A percentile compares a stretch with the other conserved stretches of the same genome.
phyloP scores from a whole-genome alignment of 2,329 filamentous ascomycete species.

The Thielaviopsis populi region DNA sequence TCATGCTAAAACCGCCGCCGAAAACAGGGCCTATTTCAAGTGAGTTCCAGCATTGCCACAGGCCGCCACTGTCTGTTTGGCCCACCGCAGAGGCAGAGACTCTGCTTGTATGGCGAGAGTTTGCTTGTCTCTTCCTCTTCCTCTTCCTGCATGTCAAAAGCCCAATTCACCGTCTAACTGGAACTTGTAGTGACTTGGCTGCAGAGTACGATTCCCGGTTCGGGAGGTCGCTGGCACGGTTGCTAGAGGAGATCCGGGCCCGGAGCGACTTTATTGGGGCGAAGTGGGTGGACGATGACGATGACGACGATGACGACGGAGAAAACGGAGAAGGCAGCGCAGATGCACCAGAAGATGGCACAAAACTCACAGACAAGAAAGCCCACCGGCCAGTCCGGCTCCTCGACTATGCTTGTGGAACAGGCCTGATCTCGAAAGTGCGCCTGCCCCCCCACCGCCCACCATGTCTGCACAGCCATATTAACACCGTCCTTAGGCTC shows the following conservation, averaged over 20 bases:
- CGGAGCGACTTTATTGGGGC: conserved; percentile 47
- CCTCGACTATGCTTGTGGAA: conserved; percentile 65
- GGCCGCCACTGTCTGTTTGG: too few relatives aligned
- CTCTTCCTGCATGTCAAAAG: too few relatives aligned
- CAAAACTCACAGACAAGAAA: neutral
- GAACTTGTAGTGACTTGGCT: neutral
- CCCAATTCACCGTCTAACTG: neutral
- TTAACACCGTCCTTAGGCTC: conserved; percentile 29
- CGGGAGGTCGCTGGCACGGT: conserved; percentile 34
- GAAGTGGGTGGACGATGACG: conserved; percentile 34
- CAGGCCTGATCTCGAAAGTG: conserved; percentile 50
- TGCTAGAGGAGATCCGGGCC: conserved; percentile 39
- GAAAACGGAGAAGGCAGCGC: neutral
- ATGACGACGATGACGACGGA: conserved; percentile 23
- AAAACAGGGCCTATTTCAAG: conserved; percentile 13
- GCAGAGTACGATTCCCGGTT: conserved; percentile 8
- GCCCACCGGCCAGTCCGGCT: conserved; percentile 32
- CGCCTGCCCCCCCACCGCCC: conserved; percentile 19
- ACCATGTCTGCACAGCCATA: neutral
- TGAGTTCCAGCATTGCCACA: neutral
- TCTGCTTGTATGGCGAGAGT: too few relatives aligned
- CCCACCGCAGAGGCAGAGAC: too few relatives aligned
- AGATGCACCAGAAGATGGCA: neutral
- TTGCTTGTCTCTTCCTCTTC: too few relatives aligned
- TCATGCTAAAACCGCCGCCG: neutral